Base-by-base conservation (phyloP, 768 basidiomycete genomes). In the Scleroderma citrinum region DNA sequence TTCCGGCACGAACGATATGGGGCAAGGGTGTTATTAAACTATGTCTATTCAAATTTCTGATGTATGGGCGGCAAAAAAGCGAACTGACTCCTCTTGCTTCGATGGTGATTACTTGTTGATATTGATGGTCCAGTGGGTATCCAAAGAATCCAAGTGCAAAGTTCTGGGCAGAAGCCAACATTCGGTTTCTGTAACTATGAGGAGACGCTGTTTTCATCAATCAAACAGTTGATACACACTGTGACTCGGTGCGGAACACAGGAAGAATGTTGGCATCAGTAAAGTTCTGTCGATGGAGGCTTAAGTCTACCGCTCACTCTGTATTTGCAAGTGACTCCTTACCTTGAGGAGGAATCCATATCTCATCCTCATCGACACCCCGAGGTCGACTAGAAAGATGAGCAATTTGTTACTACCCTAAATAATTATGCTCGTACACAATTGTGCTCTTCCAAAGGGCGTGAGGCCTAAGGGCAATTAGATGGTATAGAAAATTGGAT, bases 371-470 rank as follows among this genome's bases (percentile, higher is more conserved):
- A 65, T 68, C 3, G 71, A 69, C n/a, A 73, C 66, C 12, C 71
- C 71, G 21, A 73, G 66, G 46, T 73, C 71, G 37, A 60, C 71
- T 72, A 26, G 11, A 32, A 6, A 13, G 20, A 43, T 51, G 29
- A 24, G 24, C 38, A 43, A 40, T 44, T n/a, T 30, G 38, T 16
- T 46, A 5, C 31, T 26, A 10, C 7, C 19, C 8, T 24, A n/a
- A 14, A 10, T 24, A 5, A 21, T 29, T 30, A 11, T 39, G 10
- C 7, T 68, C 81, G 50, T 50, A 85, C 82, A 92, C 8, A 92
- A 72, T 58, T 93, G 90, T 55, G 85, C 80, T 39, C 91, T 71
- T 37, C 89, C 89, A 53, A 92, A 92, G 0, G 89, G 87, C 17
- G 89, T 90, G 46, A 92, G 68, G 23, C 85, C 82, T 84, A 50